phyloP scores from a whole-genome alignment of 106 monocot species.

The Dioscorea alata region DNA sequence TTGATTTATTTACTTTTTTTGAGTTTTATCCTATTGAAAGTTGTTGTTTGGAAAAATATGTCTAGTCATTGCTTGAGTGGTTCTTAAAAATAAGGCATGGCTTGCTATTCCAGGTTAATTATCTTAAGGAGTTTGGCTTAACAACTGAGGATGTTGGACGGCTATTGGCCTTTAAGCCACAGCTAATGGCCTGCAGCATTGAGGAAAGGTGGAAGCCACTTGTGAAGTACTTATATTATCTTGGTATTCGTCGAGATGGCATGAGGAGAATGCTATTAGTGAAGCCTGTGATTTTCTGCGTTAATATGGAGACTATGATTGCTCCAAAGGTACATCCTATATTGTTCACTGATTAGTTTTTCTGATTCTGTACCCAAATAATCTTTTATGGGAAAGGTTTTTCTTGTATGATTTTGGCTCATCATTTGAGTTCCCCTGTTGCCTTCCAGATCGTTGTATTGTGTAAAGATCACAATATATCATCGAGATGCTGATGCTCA shows the following conservation, averaged over 20 bases:
- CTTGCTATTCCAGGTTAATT: constrained; percentile 49
- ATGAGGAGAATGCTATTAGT: constrained; percentile 82
- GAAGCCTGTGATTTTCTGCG: constrained; percentile 87
- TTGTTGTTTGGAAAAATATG: background rate
- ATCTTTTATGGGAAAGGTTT: too few species aligned
- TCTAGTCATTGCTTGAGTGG: too few species aligned
- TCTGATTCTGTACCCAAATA: too few species aligned
- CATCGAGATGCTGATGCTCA: too few species aligned
- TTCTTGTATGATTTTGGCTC: too few species aligned
- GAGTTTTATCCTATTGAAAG: background rate
- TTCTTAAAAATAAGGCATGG: too few species aligned
- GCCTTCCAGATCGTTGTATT: too few species aligned
- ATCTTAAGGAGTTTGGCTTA: constrained; percentile 84
- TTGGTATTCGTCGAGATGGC: constrained; percentile 79
- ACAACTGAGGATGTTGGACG: constrained; percentile 56
- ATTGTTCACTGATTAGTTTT: too few species aligned
- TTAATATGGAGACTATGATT: constrained; percentile 84
- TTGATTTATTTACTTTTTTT: background rate
- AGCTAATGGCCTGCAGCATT: constrained; percentile 92
- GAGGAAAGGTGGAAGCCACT: constrained; percentile 94
- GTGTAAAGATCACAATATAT: too few species aligned
- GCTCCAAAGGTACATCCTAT: constrained; percentile 71
- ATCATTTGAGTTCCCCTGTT: too few species aligned
- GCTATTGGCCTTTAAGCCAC: constrained; percentile 77
- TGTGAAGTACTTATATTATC: constrained; percentile 86